phyloP scores from a whole-genome alignment of 495 filamentous ascomycete genomes.

The Hyaloscypha bicolor region DNA sequence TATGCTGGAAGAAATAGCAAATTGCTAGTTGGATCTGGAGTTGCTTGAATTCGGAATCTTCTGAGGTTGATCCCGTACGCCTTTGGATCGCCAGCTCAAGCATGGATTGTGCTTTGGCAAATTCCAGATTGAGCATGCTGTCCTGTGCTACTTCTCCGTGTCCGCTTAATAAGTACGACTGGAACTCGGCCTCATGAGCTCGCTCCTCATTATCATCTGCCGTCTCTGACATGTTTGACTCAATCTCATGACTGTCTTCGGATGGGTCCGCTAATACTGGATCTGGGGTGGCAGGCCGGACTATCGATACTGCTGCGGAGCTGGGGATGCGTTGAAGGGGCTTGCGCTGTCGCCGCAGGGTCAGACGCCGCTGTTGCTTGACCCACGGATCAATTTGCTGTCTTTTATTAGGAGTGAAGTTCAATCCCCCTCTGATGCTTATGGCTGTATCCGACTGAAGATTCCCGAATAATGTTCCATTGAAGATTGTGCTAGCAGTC shows the following conservation, averaged over 20 bases:
- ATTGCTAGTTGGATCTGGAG: not conserved
- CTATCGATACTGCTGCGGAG: not conserved
- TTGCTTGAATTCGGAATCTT: not conserved
- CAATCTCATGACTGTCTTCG: not conserved
- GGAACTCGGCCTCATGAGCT: not conserved
- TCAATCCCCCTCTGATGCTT: not conserved
- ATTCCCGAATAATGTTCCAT: not conserved
- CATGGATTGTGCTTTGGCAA: slow-evolving; percentile 1
- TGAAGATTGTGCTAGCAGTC: not conserved
- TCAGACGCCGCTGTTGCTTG: slow-evolving; percentile 3
- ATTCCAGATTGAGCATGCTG: slow-evolving; percentile 2
- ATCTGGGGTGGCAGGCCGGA: not conserved
- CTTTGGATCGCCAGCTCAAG: not conserved
- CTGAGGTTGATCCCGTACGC: slow-evolving; percentile 1
- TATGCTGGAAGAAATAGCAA: not conserved
- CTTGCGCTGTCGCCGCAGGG: not conserved
- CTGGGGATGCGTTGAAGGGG: not conserved
- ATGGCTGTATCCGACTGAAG: not conserved
- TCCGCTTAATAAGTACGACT: not conserved
- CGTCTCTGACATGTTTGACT: slow-evolving; percentile 4
- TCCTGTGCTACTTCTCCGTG: slow-evolving; percentile 5
- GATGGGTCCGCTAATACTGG: not conserved
- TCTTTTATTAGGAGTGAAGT: not conserved
- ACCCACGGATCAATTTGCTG: not conserved
- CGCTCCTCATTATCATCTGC: slow-evolving; percentile 1